These are phyloP conservation scores for Volutella citrinella DNA, from an alignment of 2,329 filamentous ascomycete genomes.

Conservation along the genomic window DNA sequence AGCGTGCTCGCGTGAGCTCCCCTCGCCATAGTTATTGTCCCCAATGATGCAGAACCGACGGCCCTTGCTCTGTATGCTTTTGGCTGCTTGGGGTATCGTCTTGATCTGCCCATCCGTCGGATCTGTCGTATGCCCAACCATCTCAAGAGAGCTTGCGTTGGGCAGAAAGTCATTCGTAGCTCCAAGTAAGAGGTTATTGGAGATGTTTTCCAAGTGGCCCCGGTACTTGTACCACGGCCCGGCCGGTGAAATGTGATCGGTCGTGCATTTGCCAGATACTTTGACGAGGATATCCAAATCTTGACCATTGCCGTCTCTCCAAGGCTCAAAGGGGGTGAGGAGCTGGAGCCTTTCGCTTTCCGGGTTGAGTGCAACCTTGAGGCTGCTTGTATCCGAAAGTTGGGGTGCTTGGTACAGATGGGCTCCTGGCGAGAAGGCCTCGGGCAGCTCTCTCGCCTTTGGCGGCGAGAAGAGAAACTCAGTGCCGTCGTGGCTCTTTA, in stretches of 20 bases:
- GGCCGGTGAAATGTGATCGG: conserved; percentile 37
- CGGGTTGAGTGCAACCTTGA: conserved; percentile 25
- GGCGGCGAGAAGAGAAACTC: not conserved
- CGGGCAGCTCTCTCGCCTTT: conserved; percentile 8
- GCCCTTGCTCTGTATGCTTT: conserved; percentile 16
- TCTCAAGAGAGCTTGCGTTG: conserved; percentile 9
- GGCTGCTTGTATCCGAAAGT: conserved; percentile 13
- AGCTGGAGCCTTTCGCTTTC: conserved; percentile 29
- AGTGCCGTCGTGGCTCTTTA: no score
- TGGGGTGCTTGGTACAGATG: conserved; percentile 24
- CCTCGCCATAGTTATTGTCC: conserved; percentile 71
- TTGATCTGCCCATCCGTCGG: conserved; percentile 14
- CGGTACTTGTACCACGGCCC: conserved; percentile 38
- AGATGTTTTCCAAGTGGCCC: conserved; percentile 37
- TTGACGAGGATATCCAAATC: conserved; percentile 31
- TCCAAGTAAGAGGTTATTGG: conserved; percentile 33
- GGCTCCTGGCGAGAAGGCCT: conserved; percentile 19
- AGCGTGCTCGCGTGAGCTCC: conserved; percentile 81
- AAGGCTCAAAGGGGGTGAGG: conserved; percentile 24
- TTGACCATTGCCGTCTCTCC: conserved; percentile 21
- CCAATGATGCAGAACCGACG: conserved; percentile 31
- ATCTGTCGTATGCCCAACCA: conserved; percentile 26
- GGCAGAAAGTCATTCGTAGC: conserved; percentile 31
- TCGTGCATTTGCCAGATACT: conserved; percentile 35
- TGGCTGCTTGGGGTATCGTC: conserved; percentile 26